Evolutionary conservation across 202 grass and related monocot genomes (phyloP), one percentile per base, ranked within the genome.

Genomic region (Eragrostis tef): DNA sequence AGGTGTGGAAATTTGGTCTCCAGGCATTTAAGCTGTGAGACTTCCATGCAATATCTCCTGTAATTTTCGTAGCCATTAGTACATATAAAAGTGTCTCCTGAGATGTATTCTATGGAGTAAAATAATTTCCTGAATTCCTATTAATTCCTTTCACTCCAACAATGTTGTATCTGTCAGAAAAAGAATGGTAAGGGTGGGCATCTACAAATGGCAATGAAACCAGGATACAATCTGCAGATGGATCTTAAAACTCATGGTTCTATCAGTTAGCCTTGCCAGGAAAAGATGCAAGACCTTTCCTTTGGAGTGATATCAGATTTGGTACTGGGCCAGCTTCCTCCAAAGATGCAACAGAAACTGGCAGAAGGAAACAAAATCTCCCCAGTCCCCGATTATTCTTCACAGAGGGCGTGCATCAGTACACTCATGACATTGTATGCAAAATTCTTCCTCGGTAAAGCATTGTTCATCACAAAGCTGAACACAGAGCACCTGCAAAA

Each of bases 401-500:
- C 6, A 66, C 56, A 83, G 61, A 65, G 41, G 71, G 44, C 48
- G 63, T 84, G 52, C 62, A 56, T 69, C 60, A 31, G 51, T 77
- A 59, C 34, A 49, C 63, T 73, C 60, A 39, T 72, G 65, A 67
- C 80, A 80, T n/a, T 79, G 31, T 79, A 70, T 48, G 53, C 64
- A 74, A 81, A 90, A 88, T 36, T 83, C 46, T 68, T n/a, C n/a
- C 22, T 66, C 60, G 22, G 20, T 20, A 78, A 87, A 74, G 24
- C 63, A 42, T 43, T 67, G 81, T 41, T 69, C 44, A 65, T 90
- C 72, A 92, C 69, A 94, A 83, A 59, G 87, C 89, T 1, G 92
- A 89, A 90, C 92, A 94, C 74, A 94, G 68, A 2, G 92, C 87
- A 57, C 93, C 93, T 94, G 67, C 58, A 84, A 78, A 82, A 42